A percentile compares a stretch with the other conserved stretches of the same genome.
Conservation (phyloP, 2,329 filamentous ascomycete species). For the Rhynchosporium graminicola region DNA sequence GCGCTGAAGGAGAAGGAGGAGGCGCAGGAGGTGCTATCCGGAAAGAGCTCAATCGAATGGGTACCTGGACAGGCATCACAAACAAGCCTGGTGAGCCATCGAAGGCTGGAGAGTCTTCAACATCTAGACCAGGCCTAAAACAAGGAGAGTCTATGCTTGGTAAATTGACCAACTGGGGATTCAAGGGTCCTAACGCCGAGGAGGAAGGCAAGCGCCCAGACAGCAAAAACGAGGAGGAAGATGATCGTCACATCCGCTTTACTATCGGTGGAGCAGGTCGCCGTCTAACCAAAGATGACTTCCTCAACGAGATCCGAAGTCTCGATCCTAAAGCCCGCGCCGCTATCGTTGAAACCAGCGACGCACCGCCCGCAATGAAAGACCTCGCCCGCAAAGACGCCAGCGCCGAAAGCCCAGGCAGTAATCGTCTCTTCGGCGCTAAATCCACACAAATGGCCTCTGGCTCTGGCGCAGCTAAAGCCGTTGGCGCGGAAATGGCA, state of each 20-base stretch:
- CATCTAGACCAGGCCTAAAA: neutral
- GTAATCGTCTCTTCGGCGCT: conserved; percentile 41
- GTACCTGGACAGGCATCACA: conserved; percentile 35
- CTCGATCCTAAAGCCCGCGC: conserved; percentile 63
- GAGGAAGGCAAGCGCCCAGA: conserved; percentile 33
- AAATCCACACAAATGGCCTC: conserved; percentile 36
- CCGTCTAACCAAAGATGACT: conserved; percentile 79
- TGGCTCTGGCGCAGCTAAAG: conserved; percentile 22
- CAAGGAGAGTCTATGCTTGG: conserved; percentile 33
- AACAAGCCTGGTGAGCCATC: conserved; percentile 22
- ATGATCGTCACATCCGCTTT: conserved; percentile 74
- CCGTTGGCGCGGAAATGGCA: conserved; percentile 30
- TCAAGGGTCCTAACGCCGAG: conserved; percentile 20
- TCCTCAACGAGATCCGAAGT: conserved; percentile 71
- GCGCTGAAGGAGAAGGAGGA: conserved; percentile 20
- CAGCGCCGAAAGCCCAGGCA: conserved; percentile 30
- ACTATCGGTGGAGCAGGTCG: conserved; percentile 72
- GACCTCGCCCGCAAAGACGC: conserved; percentile 37
- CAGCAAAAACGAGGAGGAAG: conserved; percentile 52
- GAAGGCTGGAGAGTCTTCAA: conserved; percentile 12
- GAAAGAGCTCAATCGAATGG: conserved; percentile 35
- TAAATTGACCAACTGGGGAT: conserved; percentile 38
- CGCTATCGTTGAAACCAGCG: conserved; percentile 35
- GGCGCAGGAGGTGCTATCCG: conserved; percentile 27
- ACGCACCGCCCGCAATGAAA: conserved; percentile 38